Evolutionary conservation across 257 asterid genomes (phyloP).

Genomic region (Primulina tabacum): DNA sequence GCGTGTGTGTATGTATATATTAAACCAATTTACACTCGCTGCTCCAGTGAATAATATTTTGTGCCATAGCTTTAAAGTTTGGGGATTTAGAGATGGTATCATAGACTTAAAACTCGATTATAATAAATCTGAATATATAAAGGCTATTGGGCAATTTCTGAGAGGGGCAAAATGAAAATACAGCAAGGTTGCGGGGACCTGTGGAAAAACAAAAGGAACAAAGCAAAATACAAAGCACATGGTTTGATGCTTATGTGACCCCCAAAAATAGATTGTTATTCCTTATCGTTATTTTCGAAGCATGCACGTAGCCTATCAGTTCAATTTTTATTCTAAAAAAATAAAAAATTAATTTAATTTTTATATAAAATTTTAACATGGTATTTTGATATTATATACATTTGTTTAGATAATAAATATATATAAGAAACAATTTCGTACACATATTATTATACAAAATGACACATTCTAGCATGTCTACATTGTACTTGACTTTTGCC

Average conservation of each 20-base stretch:
- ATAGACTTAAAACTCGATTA: too few relatives aligned
- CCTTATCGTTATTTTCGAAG: constrained; percentile 22
- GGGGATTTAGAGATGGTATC: too few relatives aligned
- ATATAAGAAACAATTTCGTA: background rate
- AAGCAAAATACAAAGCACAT: constrained; percentile 34
- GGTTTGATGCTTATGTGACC: constrained; percentile 17
- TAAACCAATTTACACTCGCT: too few relatives aligned
- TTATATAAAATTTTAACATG: background rate
- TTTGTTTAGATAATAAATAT: too few relatives aligned
- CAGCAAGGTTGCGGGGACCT: background rate
- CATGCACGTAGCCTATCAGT: constrained; percentile 8
- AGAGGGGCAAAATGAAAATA: background rate
- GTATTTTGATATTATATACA: background rate
- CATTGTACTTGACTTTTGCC: background rate
- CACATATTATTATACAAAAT: too few relatives aligned
- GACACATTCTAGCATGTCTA: too few relatives aligned
- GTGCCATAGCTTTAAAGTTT: too few relatives aligned
- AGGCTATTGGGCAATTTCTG: background rate
- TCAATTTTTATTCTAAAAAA: constrained; percentile 9
- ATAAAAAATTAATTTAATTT: background rate
- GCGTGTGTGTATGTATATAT: too few relatives aligned
- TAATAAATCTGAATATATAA: too few relatives aligned
- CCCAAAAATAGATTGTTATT: constrained; percentile 20
- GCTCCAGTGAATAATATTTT: too few relatives aligned
- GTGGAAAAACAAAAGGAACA: constrained; percentile 43